Percentiles rank a stretch among this genome's conserved stretches.
phyloP scores from a whole-genome alignment of 2,329 filamentous ascomycete species.

The Aspergillus ochraceus region DNA sequence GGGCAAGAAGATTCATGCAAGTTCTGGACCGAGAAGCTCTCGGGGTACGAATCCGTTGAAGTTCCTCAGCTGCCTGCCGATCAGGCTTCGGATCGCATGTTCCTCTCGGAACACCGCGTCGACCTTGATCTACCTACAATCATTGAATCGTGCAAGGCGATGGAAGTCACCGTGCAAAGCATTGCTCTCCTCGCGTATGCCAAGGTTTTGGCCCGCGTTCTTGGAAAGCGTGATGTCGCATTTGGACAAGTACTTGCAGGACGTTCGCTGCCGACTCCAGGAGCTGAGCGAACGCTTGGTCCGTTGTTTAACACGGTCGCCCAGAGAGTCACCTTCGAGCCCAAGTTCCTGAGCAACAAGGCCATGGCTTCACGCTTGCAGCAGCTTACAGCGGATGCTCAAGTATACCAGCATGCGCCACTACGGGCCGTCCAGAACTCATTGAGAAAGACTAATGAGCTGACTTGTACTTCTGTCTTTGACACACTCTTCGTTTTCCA shows the following conservation, averaged over 20 bases:
- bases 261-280: constrained; percentile 48
- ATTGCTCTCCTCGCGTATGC: constrained; percentile 30
- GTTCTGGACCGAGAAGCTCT: constrained; percentile 26
- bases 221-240: constrained; percentile 34
- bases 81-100: constrained; percentile 15
- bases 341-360: constrained; percentile 39
- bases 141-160: constrained; percentile 22
- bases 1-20: constrained; percentile 46
- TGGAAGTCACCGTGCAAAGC: constrained; percentile 33
- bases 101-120: constrained; percentile 19
- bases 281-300: constrained; percentile 50
- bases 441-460: constrained; percentile 38
- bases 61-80: constrained; percentile 17
- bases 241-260: constrained; percentile 56
- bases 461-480: constrained; percentile 40
- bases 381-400: constrained; percentile 43
- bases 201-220: constrained; percentile 29
- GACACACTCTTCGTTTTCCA: constrained; percentile 57
- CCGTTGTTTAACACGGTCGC: constrained; percentile 59
- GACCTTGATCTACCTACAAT: constrained; percentile 18
- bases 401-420: constrained; percentile 54
- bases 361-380: constrained; percentile 46
- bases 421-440: constrained; percentile 50
- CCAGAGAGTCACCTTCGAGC: constrained; percentile 37
- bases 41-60: constrained; percentile 21